Evolutionary conservation across 169 alveolate genomes (phyloP), one percentile per base, ranked within the genome.

Genomic region (Theileria annulata): DNA sequence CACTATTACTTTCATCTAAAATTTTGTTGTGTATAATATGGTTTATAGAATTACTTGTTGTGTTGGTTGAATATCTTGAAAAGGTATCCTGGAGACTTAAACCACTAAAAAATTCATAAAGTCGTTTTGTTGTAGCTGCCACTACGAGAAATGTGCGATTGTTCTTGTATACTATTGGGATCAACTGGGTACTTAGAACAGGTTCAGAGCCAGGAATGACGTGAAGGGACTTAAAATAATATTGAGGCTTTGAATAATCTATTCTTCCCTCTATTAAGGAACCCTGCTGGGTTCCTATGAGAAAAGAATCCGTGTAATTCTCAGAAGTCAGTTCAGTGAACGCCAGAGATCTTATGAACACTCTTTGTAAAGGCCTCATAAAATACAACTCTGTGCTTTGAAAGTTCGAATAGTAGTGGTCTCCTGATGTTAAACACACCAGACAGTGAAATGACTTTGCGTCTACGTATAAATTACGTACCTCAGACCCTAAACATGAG

Each of bases 241-340:
- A 76, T 58, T 62, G 62, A 15, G 75, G 23, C 62, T 68, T 25
- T 31, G 69, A 51, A 48, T 84, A 71, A 78, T 77, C 75, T 0
- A 84, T 77, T 33, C 74, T 67, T 4, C 90, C 90, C 78, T 77
- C 86, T 2, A 84, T 49, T 23, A 84, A 35, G 15, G 67, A 64
- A 25, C 90, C 90, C 9, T 72, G 86, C 75, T 84, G 87, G 0
- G 90, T 77, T 25, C 90, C 90, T 30, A 84, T 49, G 49, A 82
- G 35, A 54, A 82, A 75, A 25, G 88, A 49, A 23, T 81, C 88
- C 12, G 88, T 82, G 60, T 35, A 37, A 48, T 84, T 86, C 69
- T 77, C 90, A 9, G 58, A 54, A 12, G 86, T 70, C 3, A 78
- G 73, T 13, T 84, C 87, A 8, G 87, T 84, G 79, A 84, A 84